Conservation (phyloP, 2,329 filamentous ascomycete species). For the Epichloe typhina region DNA sequence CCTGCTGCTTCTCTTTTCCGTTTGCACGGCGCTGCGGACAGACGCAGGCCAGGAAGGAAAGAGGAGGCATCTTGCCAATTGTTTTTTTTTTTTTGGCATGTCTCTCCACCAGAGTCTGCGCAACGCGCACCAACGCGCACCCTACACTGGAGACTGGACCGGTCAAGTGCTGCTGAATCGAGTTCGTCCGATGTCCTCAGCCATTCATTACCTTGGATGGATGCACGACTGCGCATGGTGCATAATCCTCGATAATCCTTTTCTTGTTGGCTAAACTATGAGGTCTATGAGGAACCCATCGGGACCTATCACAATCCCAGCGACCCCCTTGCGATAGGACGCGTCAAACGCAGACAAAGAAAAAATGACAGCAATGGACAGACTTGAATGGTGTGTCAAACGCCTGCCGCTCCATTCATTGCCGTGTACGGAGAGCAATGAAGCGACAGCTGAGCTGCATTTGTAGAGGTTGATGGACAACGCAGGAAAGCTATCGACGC, state of each 20-base stretch:
- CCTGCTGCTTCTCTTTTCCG: neutral
- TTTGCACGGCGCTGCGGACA: neutral
- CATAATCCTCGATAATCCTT: neutral
- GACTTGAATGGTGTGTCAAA: neutral
- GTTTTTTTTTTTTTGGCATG: no score
- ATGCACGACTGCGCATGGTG: neutral
- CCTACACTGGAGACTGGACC: neutral
- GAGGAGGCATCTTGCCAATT: no score
- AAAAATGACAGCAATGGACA: neutral
- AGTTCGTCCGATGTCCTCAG: neutral
- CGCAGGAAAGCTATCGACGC: neutral
- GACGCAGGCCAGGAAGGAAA: no score
- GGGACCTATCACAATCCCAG: neutral
- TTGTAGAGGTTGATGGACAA: neutral
- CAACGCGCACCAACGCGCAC: no score
- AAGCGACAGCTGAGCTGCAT: neutral
- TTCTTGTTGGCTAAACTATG: neutral
- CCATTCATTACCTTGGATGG: neutral
- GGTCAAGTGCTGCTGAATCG: neutral
- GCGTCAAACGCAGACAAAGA: neutral
- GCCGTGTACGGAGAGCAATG: neutral
- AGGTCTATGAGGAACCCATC: neutral
- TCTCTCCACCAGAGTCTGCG: no score
- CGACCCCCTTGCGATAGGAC: neutral
- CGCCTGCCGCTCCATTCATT: neutral